These are phyloP conservation scores for Cucurbita argyrosperma DNA, from an alignment of 306 rosid species.

Conservation along the genomic window DNA sequence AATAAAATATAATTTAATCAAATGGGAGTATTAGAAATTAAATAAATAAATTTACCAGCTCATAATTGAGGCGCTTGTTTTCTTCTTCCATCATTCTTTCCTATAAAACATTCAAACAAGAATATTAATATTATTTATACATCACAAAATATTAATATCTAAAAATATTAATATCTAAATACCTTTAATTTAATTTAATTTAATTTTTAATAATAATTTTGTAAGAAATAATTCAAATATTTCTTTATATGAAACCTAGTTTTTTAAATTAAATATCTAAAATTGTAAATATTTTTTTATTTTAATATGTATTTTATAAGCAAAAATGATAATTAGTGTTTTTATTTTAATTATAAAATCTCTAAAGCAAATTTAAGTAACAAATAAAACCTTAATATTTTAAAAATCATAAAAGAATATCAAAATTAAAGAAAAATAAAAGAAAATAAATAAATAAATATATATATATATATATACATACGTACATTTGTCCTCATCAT, in stretches of 20 bases:
- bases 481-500: slow-evolving; percentile 53
- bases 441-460: neutral
- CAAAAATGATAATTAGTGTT: no score
- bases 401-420: no score
- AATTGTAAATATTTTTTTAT: no score
- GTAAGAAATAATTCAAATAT: no score
- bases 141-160: neutral
- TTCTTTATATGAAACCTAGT: no score
- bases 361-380: no score
- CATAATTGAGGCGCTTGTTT: slow-evolving; percentile 43
- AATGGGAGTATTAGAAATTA: no score
- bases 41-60: slow-evolving; percentile 31
- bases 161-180: neutral
- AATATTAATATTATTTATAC: neutral
- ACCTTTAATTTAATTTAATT: neutral
- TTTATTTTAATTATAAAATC: no score
- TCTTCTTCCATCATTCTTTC: slow-evolving; percentile 48
- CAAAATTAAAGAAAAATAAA: neutral
- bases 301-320: neutral
- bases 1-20: no score
- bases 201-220: no score
- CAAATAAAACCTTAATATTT: no score
- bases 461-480: neutral
- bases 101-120: slow-evolving; percentile 7
- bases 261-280: no score